Evolutionary conservation across 257 asterid species (phyloP), one percentile per base, ranked within the genome.

Genomic region (Solanum etuberosum): DNA sequence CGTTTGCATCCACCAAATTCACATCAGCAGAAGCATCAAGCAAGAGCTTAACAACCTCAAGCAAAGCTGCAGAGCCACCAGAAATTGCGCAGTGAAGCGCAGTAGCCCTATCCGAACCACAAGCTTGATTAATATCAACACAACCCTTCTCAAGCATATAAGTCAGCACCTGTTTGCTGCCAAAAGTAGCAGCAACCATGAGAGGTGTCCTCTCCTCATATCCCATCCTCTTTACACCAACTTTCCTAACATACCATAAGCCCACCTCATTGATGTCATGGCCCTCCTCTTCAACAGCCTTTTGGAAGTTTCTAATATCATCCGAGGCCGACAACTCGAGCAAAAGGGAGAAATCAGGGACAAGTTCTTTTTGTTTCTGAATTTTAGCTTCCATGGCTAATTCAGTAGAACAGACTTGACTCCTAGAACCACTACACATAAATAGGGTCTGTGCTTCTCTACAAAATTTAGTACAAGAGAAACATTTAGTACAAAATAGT

Each of bases 61-160:
- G 63, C 25, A 88, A 84, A 72, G 87, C 74, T 21, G 65, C 43
- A n/a, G 92, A 88, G 42, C 86, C 89, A 37, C 93, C 93, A 9
- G 85, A 63, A 43, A 90, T 90, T 5, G 92, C 92, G 5, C 93
- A 91, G 87, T 91, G 93, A 65, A 91, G 91, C 3, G 93, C 90
- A 27, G 92, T 91, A 76, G 91, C 91, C 31, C 87, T 85, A 84
- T 91, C 93, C 42, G 92, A 91, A 31, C 91, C 90, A 72, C 89
- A 90, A 70, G 91, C 86, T 72, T 74, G 70, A 31, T 90, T 91
- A 71, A 91, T 89, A 88, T 91, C 91, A 25, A 86, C 35, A 59
- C 85, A 88, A 14, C 85, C 90, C 32, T 90, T 86, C 23, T 88
- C 88, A 34, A 91, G 91, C 18, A 91, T 87, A 77, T 91, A 91